These are phyloP conservation scores for Komagataea norvegica DNA, from an alignment of 1,139 yeast genomes.

Conservation along the genomic window DNA sequence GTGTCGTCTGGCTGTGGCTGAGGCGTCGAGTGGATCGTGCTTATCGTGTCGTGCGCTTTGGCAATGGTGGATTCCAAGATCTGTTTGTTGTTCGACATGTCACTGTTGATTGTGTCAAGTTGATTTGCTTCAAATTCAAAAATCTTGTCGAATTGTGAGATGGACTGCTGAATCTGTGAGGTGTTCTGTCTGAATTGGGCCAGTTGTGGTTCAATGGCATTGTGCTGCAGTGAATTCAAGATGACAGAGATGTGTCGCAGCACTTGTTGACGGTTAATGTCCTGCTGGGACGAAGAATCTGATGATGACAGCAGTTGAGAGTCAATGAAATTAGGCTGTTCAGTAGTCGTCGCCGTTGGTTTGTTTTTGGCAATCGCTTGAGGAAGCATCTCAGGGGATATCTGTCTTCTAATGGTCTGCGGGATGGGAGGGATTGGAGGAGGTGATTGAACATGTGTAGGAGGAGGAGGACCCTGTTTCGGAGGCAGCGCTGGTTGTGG, in stretches of 20 bases:
- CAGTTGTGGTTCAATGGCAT: not conserved
- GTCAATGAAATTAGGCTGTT: conserved; percentile 27
- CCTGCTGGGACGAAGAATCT: not conserved
- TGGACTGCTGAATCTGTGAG: conserved; percentile 7
- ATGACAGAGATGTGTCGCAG: not conserved
- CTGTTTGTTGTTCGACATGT: conserved; percentile 30
- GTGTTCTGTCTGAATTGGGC: not conserved
- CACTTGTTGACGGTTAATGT: not conserved
- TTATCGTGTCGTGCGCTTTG: conserved; percentile 25
- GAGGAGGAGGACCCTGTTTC: conserved; percentile 1
- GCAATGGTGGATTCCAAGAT: conserved; percentile 30
- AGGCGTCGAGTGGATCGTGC: conserved; percentile 18
- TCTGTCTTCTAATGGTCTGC: conserved; percentile 15
- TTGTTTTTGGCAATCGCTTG: conserved; percentile 6
- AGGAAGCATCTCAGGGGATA: conserved; percentile 17
- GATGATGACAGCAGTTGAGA: conserved; percentile 5
- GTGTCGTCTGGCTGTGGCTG: conserved; percentile 37
- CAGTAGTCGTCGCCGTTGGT: conserved; percentile 10
- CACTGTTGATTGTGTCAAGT: conserved; percentile 25
- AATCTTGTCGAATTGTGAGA: conserved; percentile 26
- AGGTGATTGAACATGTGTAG: conserved; percentile 16
- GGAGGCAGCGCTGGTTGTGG: conserved; percentile 18
- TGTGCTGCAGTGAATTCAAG: not conserved
- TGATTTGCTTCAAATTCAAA: conserved; percentile 29
- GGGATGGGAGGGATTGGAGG: conserved; percentile 30